These are phyloP conservation scores for Asterochloris erici DNA, from an alignment of 139 green algal genomes.

Conservation along the genomic window DNA sequence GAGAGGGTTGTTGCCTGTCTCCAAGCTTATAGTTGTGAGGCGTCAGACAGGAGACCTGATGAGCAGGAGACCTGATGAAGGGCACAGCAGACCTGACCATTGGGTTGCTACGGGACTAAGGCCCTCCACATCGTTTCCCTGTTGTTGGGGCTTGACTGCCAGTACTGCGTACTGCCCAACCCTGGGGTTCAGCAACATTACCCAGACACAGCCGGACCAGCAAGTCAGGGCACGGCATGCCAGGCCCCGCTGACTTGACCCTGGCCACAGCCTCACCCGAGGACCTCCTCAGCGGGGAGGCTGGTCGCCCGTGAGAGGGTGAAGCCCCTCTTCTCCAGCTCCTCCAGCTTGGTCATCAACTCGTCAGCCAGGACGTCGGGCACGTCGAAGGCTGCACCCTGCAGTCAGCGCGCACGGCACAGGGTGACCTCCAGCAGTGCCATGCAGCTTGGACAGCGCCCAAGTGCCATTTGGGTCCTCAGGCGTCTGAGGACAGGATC, in stretches of 20 bases:
- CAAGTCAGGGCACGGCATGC: neutral
- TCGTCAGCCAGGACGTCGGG: constrained; percentile 40
- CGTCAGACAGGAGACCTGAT: too few relatives aligned
- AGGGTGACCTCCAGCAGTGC: neutral
- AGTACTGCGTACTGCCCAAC: neutral
- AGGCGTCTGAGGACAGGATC: neutral
- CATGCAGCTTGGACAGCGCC: too few relatives aligned
- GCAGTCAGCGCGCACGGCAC: neutral
- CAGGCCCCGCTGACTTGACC: neutral
- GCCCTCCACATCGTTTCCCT: neutral
- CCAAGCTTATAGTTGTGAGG: too few relatives aligned
- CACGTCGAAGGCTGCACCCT: constrained; percentile 85
- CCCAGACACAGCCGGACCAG: neutral
- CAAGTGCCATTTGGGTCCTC: neutral
- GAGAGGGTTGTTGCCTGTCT: too few relatives aligned
- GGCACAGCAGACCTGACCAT: too few relatives aligned
- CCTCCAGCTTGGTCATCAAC: constrained; percentile 38
- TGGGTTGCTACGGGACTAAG: too few relatives aligned
- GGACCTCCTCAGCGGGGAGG: constrained; percentile 39
- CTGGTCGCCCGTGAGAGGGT: constrained; percentile 26
- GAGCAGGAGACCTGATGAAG: too few relatives aligned
- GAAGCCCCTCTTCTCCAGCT: constrained; percentile 40
- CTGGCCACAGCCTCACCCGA: neutral
- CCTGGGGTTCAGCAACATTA: neutral
- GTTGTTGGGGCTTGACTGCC: neutral